A percentile compares a stretch with the other conserved stretches of the same genome.
Evolutionary conservation across 2,329 filamentous ascomycete genomes (phyloP).

Genomic region (Talaromyces marneffei): DNA sequence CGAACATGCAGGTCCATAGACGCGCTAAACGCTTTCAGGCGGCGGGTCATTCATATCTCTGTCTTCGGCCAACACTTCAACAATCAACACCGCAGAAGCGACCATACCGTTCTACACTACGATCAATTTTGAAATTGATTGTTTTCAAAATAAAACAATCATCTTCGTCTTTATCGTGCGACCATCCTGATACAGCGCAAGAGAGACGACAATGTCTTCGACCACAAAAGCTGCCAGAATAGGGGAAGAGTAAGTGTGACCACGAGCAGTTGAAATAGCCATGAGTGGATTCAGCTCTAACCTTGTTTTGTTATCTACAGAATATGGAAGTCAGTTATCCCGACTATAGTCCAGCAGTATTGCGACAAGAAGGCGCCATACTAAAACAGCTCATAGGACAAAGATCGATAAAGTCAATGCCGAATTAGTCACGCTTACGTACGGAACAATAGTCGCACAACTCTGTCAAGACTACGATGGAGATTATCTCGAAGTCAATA

Average conservation of each 20-base stretch:
- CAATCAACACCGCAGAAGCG: background rate
- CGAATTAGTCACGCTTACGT: conserved; percentile 93
- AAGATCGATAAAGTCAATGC: conserved; percentile 97
- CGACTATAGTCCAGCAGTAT: background rate
- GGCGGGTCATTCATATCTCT: conserved; percentile 1
- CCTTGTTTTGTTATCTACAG: conserved; percentile 41
- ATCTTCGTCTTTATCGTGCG: background rate
- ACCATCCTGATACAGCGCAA: background rate
- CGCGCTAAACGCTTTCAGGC: conserved; percentile 23
- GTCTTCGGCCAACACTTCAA: background rate
- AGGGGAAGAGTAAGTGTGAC: conserved; percentile 64
- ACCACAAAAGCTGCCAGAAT: conserved; percentile 61
- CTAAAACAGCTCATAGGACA: conserved; percentile 53
- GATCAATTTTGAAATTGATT: background rate
- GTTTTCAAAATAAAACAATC: background rate
- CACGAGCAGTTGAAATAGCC: background rate
- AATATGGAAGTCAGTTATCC: conserved; percentile 77
- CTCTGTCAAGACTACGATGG: conserved; percentile 93
- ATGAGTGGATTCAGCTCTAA: background rate
- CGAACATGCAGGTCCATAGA: conserved; percentile 5
- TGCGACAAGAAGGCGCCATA: background rate
- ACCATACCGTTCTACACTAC: background rate
- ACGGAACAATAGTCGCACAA: conserved; percentile 94
- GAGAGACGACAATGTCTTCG: conserved; percentile 42
- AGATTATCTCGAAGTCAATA: conserved; percentile 93